Base-by-base conservation (phyloP, 2,329 filamentous ascomycete genomes). In the Raffaelea deltoideospora region DNA sequence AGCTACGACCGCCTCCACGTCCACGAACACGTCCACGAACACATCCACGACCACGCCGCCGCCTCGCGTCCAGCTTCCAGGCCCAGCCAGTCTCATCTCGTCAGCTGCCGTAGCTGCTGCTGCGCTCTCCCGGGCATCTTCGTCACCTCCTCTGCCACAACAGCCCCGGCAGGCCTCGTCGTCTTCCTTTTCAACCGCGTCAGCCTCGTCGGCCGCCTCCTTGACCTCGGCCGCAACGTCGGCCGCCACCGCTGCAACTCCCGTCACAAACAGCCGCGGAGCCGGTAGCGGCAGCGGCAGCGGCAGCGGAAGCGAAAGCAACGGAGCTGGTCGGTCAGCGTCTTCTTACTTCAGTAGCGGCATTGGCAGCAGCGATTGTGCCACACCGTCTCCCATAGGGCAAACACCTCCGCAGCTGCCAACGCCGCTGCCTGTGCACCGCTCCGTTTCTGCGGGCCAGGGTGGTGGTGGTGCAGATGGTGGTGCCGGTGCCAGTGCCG, bases 321-420 rank as follows among this genome's bases (percentile, higher is more conserved):
- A 34, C n/a, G 34, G 26, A 3, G 28, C 38, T 14, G 40, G 39
- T 17, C 33, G 41, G 29, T 35, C 41, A 20, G 39, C 42, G n/a
- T 36, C 40, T 17, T 50, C 47, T 38, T 53, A 50, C 41, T n/a
- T 11, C 31, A 23, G 31, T 6, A 29, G 27, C 10, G n/a, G 27
- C n/a, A 14, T 11, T 11, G 31, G 4, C 10, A 46, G 43, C 15
- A 46, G 43, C 15, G 51, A 53, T 23, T 53, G 51, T 39, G 45
- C 50, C n/a, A 51, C 48, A 7, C 51, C 52, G 21, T 53, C 51
- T 4, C 51, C 52, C 4, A 48, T 53, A 4, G 47, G 47, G 27
- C 50, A 50, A 31, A 53, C 50, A 33, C 48, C 50, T 14, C 51
- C 49, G 5, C 49, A 49, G 30, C 39, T 53, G 14, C 47, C 48